Evolutionary conservation across 352 stramenopile genomes (phyloP), one percentile per base, ranked within the genome.

Genomic region (Phytophthora pluvialis): DNA sequence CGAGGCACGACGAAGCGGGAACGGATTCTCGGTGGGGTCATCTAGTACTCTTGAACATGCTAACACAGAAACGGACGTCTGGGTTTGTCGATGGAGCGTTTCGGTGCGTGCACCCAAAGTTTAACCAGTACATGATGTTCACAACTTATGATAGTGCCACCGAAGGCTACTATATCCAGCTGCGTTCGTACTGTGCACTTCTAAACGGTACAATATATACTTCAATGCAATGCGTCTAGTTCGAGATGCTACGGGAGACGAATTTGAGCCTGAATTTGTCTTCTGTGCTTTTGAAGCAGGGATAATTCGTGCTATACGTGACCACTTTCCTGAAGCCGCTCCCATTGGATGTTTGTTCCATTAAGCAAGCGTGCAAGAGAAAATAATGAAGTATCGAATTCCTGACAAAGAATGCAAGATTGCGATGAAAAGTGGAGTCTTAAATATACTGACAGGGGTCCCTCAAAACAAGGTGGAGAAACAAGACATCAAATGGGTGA

Each of bases 21-120:
- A 16, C 9, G 51, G 0, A 7, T 60, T 29, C 8, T 60, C 6
- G 38, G 7, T 50, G 29, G 28, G 39, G 10, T 0, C 51, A 60
- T 31, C 51, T 11, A 3, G 39, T 50, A 5, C 9, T 50, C 2
- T 2, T 50, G 7, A 60, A 50, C 38, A 43, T 50, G 39, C 10
- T 42, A 0, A 57, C 63, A 3, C 64, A 67, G 16, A 47, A 51
- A 3, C 35, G 36, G 8, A 69, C 42, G 5, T 38, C 48, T 1
- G 1, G 75, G 3, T 76, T 76, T 26, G 29, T 76, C 0, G 72
- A 80, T 44, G 72, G 64, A 0, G 70, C 58, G 4, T 73, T 77
- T 33, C 47, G 54, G 2, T 64, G 44, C 25, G 57, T 66, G 2
- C 64, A 53, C 0, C n/a, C 28, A 1, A 40, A 39, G 1, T 70